Evolutionary conservation across 345 rosid species (phyloP).

Genomic region (Noccaea caerulescens): DNA sequence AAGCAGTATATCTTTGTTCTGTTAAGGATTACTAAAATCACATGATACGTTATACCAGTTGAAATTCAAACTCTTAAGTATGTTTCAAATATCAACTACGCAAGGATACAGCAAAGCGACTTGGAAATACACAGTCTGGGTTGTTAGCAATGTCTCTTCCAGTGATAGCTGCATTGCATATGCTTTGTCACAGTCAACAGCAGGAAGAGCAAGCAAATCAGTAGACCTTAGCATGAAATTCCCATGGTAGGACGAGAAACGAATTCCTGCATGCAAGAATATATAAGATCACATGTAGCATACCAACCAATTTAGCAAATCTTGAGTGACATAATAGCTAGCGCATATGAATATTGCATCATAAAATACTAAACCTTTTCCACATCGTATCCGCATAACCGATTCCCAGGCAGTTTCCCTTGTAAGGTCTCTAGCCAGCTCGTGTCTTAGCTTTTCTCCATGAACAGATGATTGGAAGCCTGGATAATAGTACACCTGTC

Average conservation of each 20-base stretch:
- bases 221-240: slow-evolving; percentile 98
- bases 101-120: slow-evolving; percentile 99
- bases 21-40: slow-evolving; percentile 54
- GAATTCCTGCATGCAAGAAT: slow-evolving; percentile 67
- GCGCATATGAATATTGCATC: slow-evolving; percentile 8
- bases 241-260: slow-evolving; percentile 94
- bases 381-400: slow-evolving; percentile 99
- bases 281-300: slow-evolving; percentile 39
- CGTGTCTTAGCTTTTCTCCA: slow-evolving; percentile 83
- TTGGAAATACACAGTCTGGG: slow-evolving; percentile 93
- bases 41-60: slow-evolving; percentile 23
- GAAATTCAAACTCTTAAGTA: slow-evolving; percentile 23
- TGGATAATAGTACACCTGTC: slow-evolving; percentile 93
- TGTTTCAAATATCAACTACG: slow-evolving; percentile 16
- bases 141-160: slow-evolving; percentile 93
- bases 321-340: slow-evolving; percentile 17
- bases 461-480: slow-evolving; percentile 77
- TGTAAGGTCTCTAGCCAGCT: slow-evolving; percentile 89
- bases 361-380: slow-evolving; percentile 72
- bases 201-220: slow-evolving; percentile 94
- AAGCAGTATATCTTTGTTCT: slow-evolving; percentile 85
- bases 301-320: slow-evolving; percentile 23
- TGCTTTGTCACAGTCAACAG: slow-evolving; percentile 99
- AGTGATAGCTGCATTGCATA: slow-evolving; percentile 91
- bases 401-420: slow-evolving; percentile 99